Evolutionary conservation across 2,329 filamentous ascomycete genomes (phyloP), one percentile per base, ranked within the genome.

Genomic region (Paecilomyces sp.): DNA sequence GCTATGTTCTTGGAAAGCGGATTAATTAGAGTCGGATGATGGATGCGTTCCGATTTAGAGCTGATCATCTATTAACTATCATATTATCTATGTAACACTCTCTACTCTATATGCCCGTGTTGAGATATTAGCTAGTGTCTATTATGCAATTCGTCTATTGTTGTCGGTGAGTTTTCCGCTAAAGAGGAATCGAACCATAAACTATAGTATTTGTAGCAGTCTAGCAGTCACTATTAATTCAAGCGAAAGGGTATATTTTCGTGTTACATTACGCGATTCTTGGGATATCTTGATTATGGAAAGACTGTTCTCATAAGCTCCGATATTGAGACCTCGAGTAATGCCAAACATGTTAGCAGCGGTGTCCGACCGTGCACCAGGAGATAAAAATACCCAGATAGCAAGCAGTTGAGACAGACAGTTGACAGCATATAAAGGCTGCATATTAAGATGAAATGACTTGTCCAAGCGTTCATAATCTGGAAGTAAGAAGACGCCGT

Each of bases 1-100:
- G 91, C 0, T 83, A 90, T 65, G 83, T 88, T 8, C 78, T 99
- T 54, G 87, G 86, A 12, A 81, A 84, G 63, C 83, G 84, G 63
- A 71, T 92, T 54, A 51, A 24, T 58, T 24, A 56, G 62, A 28
- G 33, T n/a, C 41, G 8, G 41, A 18, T 41, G 13, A 41, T 41
- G 36, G 36, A 41, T 47, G n/a, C 9, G 7, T 47, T n/a, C 41
- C n/a, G 8, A 3, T 18, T 47, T n/a, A 8, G 7, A 9, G 41
- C 11, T 47, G n/a, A 47, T 47, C 13, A 22, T 2, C 41, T 18
- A 5, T 47, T 47, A 2, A 47, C n/a, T 6, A 47, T 18, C 5
- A 6, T 47, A 18, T 8, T 47, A 47, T 8, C 41, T 9, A 47
- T 47, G 18, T 47, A 9, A 47, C n/a, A 8, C 4, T 22, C 41